phyloP scores from a whole-genome alignment of 2,329 filamentous ascomycete species.

The Aureobasidium sp. region DNA sequence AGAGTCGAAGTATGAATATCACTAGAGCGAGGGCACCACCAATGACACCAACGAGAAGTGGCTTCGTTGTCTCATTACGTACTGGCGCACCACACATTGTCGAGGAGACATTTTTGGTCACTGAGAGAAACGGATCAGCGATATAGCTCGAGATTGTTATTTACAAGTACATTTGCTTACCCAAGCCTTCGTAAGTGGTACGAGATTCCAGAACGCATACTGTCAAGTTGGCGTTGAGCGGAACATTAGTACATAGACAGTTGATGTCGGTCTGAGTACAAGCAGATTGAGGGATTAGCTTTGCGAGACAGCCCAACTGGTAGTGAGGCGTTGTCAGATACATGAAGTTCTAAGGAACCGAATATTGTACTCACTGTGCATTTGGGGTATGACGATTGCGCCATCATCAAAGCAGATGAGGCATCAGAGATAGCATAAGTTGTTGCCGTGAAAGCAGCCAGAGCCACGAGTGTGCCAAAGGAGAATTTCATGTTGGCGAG shows the following conservation, averaged over 20 bases:
- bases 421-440: neutral
- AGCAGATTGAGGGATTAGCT: conserved; percentile 14
- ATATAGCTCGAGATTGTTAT: too few species aligned
- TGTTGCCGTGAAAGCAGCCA: neutral
- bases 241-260: conserved; percentile 16
- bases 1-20: conserved; percentile 14
- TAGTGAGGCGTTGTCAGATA: neutral
- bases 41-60: conserved; percentile 12
- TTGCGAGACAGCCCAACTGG: conserved; percentile 15
- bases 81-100: conserved; percentile 9
- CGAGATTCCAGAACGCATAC: conserved; percentile 12
- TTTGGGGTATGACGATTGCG: neutral
- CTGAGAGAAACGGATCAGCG: neutral
- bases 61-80: conserved; percentile 12
- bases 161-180: neutral
- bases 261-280: conserved; percentile 16
- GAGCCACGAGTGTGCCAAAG: neutral
- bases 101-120: conserved; percentile 9
- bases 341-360: neutral
- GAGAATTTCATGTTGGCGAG: neutral
- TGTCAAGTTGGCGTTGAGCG: conserved; percentile 10
- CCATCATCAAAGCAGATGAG: neutral
- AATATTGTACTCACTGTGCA: neutral
- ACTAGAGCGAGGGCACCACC: conserved; percentile 15
- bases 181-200: neutral